Base-by-base conservation (phyloP, 306 rosid genomes). In the Dicorynia guianensis region DNA sequence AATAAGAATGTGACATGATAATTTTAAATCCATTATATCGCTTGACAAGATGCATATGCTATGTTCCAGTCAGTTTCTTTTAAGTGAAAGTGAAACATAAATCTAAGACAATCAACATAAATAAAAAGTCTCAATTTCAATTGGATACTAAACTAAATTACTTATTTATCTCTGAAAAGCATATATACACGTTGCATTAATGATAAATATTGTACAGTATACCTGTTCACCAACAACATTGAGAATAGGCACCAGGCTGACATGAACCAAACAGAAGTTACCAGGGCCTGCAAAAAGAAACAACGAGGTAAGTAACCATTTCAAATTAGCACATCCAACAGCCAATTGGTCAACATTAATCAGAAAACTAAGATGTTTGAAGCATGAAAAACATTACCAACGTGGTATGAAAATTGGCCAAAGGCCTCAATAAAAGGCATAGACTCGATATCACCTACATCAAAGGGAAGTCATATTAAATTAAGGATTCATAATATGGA, bases 191-290 rank as follows among this genome's bases (percentile, higher is more conserved):
- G 12, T 60, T 19, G 34, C 57, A 25, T 46, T 59, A 20, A 74
- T 34, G 13, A 58, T 18, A 44, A 8, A 20, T 30, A 43, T 18
- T 20, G 10, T 63, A 46, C 53, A 74, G 54, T 5, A 65, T 82
- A 87, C 91, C 97, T 87, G 97, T 81, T 91, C 97, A 38, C 97
- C 97, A 72, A 89, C 97, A 68, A 81, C 97, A 56, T 76, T 87
- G 59, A 91, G 89, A 84, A 91, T 92, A 67, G 94, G 97, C 9
- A 89, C 92, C n/a, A 91, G 86, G 82, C 97, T 91, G 78, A 91
- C 92, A 81, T 91, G 95, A 85, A 91, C 61, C 84, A 91, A 86
- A 82, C 91, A 89, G 81, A 91, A 91, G 85, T 89, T 91, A 48
- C 88, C 89, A 18, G 86, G 57, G 69, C 97, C 97, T 91, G 66